Percentiles rank a stretch among this genome's conserved stretches.
Evolutionary conservation across 352 stramenopile species (phyloP).

Genomic region (Phytophthora lateralis): DNA sequence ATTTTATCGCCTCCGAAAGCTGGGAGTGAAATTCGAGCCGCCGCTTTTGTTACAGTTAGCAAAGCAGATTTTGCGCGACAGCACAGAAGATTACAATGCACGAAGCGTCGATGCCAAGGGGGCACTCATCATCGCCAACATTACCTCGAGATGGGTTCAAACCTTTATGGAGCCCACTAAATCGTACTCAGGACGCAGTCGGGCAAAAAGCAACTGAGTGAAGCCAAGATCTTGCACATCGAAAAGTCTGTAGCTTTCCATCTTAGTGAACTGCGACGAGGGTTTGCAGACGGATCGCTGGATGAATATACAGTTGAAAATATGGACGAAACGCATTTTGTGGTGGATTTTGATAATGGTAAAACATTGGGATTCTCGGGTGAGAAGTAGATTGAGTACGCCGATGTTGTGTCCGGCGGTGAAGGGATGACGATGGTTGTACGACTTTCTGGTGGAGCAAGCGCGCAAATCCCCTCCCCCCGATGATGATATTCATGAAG

Average conservation of each 20-base stretch:
- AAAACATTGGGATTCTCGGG: constrained; percentile 27
- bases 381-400: constrained; percentile 28
- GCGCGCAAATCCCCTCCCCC: constrained; percentile 3
- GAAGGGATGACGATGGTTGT: constrained; percentile 41
- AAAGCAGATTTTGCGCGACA: neutral
- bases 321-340: constrained; percentile 39
- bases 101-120: neutral
- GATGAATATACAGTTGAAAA: constrained; percentile 30
- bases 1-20: constrained; percentile 13
- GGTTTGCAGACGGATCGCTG: constrained; percentile 20
- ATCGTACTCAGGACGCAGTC: constrained; percentile 9
- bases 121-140: neutral
- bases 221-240: constrained; percentile 13
- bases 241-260: constrained; percentile 13
- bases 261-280: constrained; percentile 8
- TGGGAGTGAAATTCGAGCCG: constrained; percentile 10
- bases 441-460: constrained; percentile 13
- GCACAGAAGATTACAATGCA: neutral
- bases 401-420: constrained; percentile 30
- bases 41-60: neutral
- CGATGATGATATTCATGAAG: constrained; percentile 11
- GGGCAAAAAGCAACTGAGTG: constrained; percentile 11
- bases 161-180: constrained; percentile 15
- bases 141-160: constrained; percentile 3
- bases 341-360: constrained; percentile 26